Conservation (phyloP, 2,329 filamentous ascomycete genomes). For the Beauveria sp. region DNA sequence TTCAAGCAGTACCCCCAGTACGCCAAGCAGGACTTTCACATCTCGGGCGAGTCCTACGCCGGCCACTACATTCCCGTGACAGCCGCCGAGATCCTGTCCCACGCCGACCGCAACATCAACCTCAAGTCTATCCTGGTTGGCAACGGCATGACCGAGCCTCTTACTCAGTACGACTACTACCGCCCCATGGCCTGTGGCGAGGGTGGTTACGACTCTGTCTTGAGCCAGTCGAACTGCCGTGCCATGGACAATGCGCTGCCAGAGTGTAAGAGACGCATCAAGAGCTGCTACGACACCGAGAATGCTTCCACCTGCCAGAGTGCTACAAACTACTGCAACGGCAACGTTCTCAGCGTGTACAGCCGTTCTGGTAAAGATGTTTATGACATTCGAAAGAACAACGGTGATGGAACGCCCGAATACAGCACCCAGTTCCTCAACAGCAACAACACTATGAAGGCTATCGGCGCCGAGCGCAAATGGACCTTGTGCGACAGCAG, state of each 20-base stretch:
- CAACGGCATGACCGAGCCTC: constrained; percentile 89
- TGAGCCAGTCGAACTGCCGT: constrained; percentile 67
- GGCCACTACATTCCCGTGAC: constrained; percentile 95
- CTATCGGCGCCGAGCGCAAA: constrained; percentile 84
- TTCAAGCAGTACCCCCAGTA: constrained; percentile 99
- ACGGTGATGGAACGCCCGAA: constrained; percentile 77
- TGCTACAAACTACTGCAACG: constrained; percentile 97
- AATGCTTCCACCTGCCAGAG: constrained; percentile 90
- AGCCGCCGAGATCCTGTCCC: constrained; percentile 80
- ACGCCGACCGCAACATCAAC: constrained; percentile 97
- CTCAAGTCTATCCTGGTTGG: constrained; percentile 92
- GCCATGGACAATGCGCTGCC: constrained; percentile 90
- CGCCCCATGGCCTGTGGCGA: constrained; percentile 96
- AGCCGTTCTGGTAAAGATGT: constrained; percentile 88
- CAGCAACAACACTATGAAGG: constrained; percentile 71
- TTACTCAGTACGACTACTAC: constrained; percentile 93
- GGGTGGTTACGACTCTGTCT: constrained; percentile 83
- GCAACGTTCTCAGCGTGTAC: constrained; percentile 87
- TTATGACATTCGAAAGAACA: constrained; percentile 87
- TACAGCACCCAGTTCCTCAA: constrained; percentile 87
- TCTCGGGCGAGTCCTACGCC: constrained; percentile 90
- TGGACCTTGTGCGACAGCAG: constrained; percentile 98
- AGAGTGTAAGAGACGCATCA: constrained; percentile 80
- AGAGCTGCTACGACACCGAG: constrained; percentile 85
- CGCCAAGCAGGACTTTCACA: constrained; percentile 92